phyloP scores from a whole-genome alignment of 1,284 basidiomycete genomes.

The Apiotrichum gamsii region DNA sequence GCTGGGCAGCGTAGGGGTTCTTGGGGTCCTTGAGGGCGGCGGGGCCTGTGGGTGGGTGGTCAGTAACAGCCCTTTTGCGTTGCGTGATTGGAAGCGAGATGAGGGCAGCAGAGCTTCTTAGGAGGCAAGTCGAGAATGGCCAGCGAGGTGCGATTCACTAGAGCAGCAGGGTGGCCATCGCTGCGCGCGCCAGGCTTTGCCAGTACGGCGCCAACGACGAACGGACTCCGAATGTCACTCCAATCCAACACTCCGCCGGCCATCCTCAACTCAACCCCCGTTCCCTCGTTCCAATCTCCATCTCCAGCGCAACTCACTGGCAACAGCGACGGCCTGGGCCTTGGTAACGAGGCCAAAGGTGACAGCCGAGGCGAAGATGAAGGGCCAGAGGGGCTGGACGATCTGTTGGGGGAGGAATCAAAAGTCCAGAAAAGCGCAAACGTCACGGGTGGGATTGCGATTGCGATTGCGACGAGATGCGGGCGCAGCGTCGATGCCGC shows the following conservation, averaged over 20 bases:
- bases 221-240: too few species aligned
- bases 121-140: too few species aligned
- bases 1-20: constrained; percentile 27
- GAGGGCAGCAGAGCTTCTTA: neutral
- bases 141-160: too few species aligned
- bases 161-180: too few species aligned
- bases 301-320: constrained; percentile 29
- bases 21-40: constrained; percentile 33
- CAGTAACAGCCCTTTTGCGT: neutral
- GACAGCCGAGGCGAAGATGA: constrained; percentile 36
- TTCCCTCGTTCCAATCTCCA: too few species aligned
- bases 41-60: constrained; percentile 21
- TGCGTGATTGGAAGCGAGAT: neutral
- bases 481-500: too few species aligned
- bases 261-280: too few species aligned
- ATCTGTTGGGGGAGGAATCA: constrained; percentile 21
- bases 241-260: too few species aligned
- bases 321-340: constrained; percentile 33
- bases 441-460: neutral
- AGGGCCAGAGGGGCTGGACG: constrained; percentile 40
- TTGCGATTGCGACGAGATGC: too few species aligned
- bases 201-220: too few species aligned
- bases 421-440: neutral
- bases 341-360: constrained; percentile 37
- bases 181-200: too few species aligned